Conservation (phyloP, 768 basidiomycete species). For the Boletus subparvulus region DNA sequence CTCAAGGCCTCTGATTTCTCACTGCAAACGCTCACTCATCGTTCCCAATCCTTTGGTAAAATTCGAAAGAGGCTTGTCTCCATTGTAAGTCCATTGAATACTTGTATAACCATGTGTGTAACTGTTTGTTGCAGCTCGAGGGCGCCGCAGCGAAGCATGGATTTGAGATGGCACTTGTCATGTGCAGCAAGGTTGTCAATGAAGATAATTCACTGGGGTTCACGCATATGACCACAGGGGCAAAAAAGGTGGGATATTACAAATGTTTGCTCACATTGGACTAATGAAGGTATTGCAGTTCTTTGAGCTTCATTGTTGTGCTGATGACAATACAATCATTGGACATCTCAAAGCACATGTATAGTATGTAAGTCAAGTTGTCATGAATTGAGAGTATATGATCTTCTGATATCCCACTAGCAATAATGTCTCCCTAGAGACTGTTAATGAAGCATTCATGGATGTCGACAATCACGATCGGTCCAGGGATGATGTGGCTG, state of each 20-base stretch:
- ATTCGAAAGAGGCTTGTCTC: background rate
- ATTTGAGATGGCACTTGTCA: too few species aligned
- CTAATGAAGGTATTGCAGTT: background rate
- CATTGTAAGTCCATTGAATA: background rate
- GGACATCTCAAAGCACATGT: slow-evolving; percentile 8
- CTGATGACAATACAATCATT: background rate
- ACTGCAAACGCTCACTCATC: background rate
- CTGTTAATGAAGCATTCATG: too few species aligned
- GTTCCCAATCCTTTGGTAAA: background rate
- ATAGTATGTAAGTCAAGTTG: slow-evolving; percentile 6
- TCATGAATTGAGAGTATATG: too few species aligned
- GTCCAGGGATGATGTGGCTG: too few species aligned
- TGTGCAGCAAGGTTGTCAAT: too few species aligned
- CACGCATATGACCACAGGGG: background rate
- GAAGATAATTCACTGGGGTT: too few species aligned
- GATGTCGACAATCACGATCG: too few species aligned
- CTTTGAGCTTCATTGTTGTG: background rate
- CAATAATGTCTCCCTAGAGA: too few species aligned
- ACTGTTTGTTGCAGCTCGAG: too few species aligned
- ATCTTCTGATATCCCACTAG: too few species aligned
- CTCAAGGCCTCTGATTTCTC: background rate
- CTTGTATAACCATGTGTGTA: too few species aligned
- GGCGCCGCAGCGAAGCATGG: too few species aligned
- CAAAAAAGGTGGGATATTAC: background rate
- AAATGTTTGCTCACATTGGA: background rate